Evolutionary conservation across 371 early-diverging fungal genomes (phyloP), one percentile per base, ranked within the genome.

Genomic region (Sporodiniella umbellata): DNA sequence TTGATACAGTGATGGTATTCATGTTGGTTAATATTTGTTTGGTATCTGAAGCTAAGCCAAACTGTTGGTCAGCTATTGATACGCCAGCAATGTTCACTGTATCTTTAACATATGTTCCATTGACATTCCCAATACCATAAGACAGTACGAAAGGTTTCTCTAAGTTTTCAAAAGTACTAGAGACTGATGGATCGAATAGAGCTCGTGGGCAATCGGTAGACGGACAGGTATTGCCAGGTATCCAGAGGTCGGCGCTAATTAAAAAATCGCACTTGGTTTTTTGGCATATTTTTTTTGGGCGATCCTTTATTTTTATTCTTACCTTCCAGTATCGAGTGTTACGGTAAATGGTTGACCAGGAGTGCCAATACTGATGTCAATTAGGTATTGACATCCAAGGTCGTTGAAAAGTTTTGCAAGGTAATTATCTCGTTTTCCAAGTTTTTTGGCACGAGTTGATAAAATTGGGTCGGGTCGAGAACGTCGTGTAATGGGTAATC

Each of bases 241-340:
- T 51, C 75, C 75, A 75, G n/a, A 75, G 48, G 51, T 75, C 75
- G 31, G 69, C 69, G 60, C 75, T 74, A 48, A 35, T 14, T 35
- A 14, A 38, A 17, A 46, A 15, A 31, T 19, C 19, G 12, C 33
- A 30, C 33, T 26, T 39, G 33, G n/a, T n/a, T 26, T 38, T 40
- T 49, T 39, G 30, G 49, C 37, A 40, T 37, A 22, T 38, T 48
- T 37, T 48, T 35, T 35, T 35, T 8, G 11, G 35, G 35, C 15
- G 22, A 37, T 38, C 15, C 17, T 37, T 35, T 35, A 14, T 35
- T 35, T n/a, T n/a, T 4, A 35, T 35, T 2, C 4, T 46, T 64
- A 68, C 76, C 76, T 76, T 57, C 77, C 77, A 39, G 77, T 75
- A 42, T 75, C 75, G 4, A 75, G 35, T 33, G 69, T 63, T 2